phyloP scores from a whole-genome alignment of 148 eudicot genomes.

The Linanthus parryae region DNA sequence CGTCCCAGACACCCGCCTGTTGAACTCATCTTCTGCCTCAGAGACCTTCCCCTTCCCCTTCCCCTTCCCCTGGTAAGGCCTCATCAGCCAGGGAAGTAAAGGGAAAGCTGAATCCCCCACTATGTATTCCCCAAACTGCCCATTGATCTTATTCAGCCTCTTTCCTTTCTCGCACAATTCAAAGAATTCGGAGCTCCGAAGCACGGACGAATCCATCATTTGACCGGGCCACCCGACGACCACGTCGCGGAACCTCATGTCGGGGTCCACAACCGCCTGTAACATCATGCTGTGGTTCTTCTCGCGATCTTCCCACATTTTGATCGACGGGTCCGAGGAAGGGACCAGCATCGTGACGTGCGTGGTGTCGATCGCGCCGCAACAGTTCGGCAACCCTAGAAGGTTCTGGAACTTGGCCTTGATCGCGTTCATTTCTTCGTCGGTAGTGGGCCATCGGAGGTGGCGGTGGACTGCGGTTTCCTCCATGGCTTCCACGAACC shows the following conservation, averaged over 20 bases:
- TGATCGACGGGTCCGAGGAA: conserved; percentile 36
- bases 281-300: conserved; percentile 78
- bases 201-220: conserved; percentile 48
- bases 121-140: conserved; percentile 60
- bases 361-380: conserved; percentile 78
- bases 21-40: conserved; percentile 40
- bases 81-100: conserved; percentile 65
- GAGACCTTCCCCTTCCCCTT: too few species aligned
- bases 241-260: conserved; percentile 68
- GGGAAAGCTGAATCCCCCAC: conserved; percentile 73
- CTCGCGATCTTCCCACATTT: conserved; percentile 61
- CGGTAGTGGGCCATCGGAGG: conserved; percentile 71
- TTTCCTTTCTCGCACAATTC: conserved; percentile 54
- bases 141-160: conserved; percentile 33
- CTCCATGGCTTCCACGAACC: conserved; percentile 84
- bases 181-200: conserved; percentile 49
- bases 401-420: conserved; percentile 69
- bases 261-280: conserved; percentile 85
- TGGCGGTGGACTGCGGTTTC: conserved; percentile 61
- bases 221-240: conserved; percentile 90
- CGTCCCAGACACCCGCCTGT: conserved; percentile 56
- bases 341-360: conserved; percentile 71
- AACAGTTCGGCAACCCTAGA: conserved; percentile 78
- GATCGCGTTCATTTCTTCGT: conserved; percentile 44
- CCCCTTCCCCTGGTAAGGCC: conserved; percentile 57